These are phyloP conservation scores for Aureobasidium leucospermi DNA, from an alignment of 2,329 filamentous ascomycete species.

Conservation along the genomic window DNA sequence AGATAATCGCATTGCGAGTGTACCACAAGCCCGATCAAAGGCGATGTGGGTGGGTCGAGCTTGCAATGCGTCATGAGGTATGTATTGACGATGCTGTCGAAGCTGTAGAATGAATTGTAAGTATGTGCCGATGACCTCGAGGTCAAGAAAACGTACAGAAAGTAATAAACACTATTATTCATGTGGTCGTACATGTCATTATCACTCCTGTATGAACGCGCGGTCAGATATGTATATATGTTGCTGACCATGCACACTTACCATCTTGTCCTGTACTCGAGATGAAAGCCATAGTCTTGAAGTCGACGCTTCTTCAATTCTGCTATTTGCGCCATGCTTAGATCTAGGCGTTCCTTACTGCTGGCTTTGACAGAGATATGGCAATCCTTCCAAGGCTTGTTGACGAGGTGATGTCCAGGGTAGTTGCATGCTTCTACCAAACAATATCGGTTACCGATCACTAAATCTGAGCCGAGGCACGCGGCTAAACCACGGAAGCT, in stretches of 20 bases:
- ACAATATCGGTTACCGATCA: not conserved
- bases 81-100: slow-evolving; percentile 83
- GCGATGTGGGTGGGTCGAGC: slow-evolving; percentile 61
- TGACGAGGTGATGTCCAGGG: slow-evolving; percentile 5
- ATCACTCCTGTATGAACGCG: slow-evolving; percentile 57
- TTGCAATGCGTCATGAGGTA: slow-evolving; percentile 76
- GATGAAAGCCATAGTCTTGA: slow-evolving; percentile 66
- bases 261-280: slow-evolving; percentile 86
- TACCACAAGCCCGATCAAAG: slow-evolving; percentile 75
- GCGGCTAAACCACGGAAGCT: not conserved
- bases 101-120: slow-evolving; percentile 39
- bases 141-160: slow-evolving; percentile 46
- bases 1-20: slow-evolving; percentile 84
- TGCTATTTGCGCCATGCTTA: slow-evolving; percentile 13
- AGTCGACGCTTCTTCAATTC: slow-evolving; percentile 53
- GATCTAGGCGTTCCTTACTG: not conserved
- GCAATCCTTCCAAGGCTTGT: not conserved
- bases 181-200: slow-evolving; percentile 94
- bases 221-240: slow-evolving; percentile 10
- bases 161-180: slow-evolving; percentile 84
- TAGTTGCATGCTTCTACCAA: not conserved
- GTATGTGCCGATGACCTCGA: not conserved
- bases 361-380: not conserved
- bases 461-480: not conserved
- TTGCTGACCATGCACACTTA: slow-evolving; percentile 28